Evolutionary conservation across 1,284 basidiomycete genomes (phyloP), one percentile per base, ranked within the genome.

Genomic region (Filobasidium uniguttulatum): DNA sequence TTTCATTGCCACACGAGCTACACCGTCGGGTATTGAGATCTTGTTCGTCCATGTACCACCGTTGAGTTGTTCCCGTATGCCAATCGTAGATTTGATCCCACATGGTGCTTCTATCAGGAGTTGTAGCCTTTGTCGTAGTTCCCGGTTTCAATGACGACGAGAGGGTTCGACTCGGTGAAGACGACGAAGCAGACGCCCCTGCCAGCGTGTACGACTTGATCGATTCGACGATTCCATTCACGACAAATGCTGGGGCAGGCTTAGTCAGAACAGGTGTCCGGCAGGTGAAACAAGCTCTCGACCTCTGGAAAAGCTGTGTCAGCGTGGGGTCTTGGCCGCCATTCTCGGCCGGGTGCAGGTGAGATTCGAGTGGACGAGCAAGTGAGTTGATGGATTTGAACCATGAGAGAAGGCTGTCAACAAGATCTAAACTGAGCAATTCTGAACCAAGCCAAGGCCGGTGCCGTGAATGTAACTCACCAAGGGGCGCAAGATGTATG

Each of bases 251-350:
- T 23, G 65, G 57, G 2, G 62, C 53, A 2, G 68, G 68, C 15
- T 65, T 63, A 19, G 57, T 54, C 40, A 60, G 38, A 31, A 70
- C 57, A 19, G 55, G 49, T 4, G 61, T 50, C 20, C 68, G 65
- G 48, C 68, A 70, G 33, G 63, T 57, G 47, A 64, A 63, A 44
- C 68, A 70, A 7, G 60, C 46, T 52, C 68, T 68, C 15, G 62
- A 58, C 14, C 61, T n/a, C n/a, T n/a, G n/a, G n/a, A n/a, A n/a
- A n/a, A n/a, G 61, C 40, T 38, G 38, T 29, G 25, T 26, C 20
- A 38, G 36, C 8, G 60, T 61, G 3, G 57, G 55, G 4, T 66
- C 19, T 9, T 9, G 54, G 49, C 66, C 57, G 29, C 54, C 49
- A 8, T 56, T 55, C 1, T 50, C 23, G 6, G 47, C 40, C 22